Percentiles rank a stretch among this genome's conserved stretches.
Evolutionary conservation across 805 yeast species (phyloP).

Genomic region (Barnettozyma botsteinii): DNA sequence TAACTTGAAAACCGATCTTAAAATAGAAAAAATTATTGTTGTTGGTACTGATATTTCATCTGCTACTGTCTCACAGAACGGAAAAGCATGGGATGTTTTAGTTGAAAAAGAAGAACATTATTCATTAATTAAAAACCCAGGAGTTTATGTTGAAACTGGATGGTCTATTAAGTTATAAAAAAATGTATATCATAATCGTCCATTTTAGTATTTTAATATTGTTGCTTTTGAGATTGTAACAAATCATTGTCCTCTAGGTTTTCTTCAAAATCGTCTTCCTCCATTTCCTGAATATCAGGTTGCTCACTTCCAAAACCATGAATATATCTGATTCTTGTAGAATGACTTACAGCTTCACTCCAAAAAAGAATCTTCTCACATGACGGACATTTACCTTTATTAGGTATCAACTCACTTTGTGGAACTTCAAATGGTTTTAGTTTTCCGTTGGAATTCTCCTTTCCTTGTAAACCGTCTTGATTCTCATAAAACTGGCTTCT

Average conservation of each 20-base stretch:
- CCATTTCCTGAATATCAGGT: slow-evolving; percentile 9
- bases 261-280: slow-evolving; percentile 10
- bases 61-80: slow-evolving; percentile 33
- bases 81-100: slow-evolving; percentile 31
- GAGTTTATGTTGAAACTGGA: slow-evolving; percentile 35
- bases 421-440: slow-evolving; percentile 7
- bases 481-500: slow-evolving; percentile 19
- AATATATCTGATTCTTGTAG: slow-evolving; percentile 17
- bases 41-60: slow-evolving; percentile 30
- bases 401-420: slow-evolving; percentile 24
- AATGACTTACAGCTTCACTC: slow-evolving; percentile 25
- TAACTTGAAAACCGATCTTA: slow-evolving; percentile 21
- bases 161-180: slow-evolving; percentile 41
- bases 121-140: slow-evolving; percentile 43
- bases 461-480: too few relatives aligned
- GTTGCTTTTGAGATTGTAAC: background rate
- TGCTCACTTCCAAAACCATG: slow-evolving; percentile 10
- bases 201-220: background rate
- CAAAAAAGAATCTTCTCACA: slow-evolving; percentile 27
- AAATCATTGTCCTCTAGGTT: slow-evolving; percentile 7
- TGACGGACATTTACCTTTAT: slow-evolving; percentile 25
- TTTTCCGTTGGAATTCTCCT: too few relatives aligned
- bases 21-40: slow-evolving; percentile 51
- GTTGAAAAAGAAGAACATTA: slow-evolving; percentile 21
- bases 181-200: background rate